Evolutionary conservation across 768 basidiomycete species (phyloP).

Genomic region (Leccinellum albellum): DNA sequence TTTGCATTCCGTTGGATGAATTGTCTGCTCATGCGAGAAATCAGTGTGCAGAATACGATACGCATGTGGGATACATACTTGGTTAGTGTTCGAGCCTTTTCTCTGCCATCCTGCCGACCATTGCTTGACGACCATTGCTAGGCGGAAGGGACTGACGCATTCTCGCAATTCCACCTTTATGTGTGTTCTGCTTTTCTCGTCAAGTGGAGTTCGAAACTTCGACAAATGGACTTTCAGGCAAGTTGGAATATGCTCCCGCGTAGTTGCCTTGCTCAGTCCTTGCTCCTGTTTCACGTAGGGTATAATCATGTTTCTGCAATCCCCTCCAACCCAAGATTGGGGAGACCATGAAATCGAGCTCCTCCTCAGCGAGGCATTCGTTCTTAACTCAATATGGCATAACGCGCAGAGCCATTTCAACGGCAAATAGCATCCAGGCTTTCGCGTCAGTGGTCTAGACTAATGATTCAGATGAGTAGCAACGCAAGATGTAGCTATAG

Average conservation of each 20-base stretch:
- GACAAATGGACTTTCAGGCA: slow-evolving; percentile 98
- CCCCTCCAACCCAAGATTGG: slow-evolving; percentile 90
- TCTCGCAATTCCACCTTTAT: slow-evolving; percentile 97
- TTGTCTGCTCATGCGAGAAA: slow-evolving; percentile 95
- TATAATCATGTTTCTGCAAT: slow-evolving; percentile 98
- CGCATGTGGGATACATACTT: slow-evolving; percentile 99
- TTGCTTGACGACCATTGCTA: slow-evolving; percentile 32
- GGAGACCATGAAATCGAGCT: slow-evolving; percentile 94
- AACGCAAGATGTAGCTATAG: slow-evolving; percentile 23
- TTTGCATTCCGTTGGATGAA: slow-evolving; percentile 99
- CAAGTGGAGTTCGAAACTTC: slow-evolving; percentile 89
- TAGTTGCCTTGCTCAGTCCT: neutral
- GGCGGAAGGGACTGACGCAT: slow-evolving; percentile 97
- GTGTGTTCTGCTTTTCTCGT: slow-evolving; percentile 98
- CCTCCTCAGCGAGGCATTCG: slow-evolving; percentile 92
- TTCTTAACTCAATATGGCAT: slow-evolving; percentile 89
- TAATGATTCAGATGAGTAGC: slow-evolving; percentile 8
- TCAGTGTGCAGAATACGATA: slow-evolving; percentile 93
- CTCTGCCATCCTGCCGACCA: neutral
- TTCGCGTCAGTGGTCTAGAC: neutral
- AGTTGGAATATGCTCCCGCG: slow-evolving; percentile 14
- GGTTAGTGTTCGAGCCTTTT: slow-evolving; percentile 44
- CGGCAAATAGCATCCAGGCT: slow-evolving; percentile 38
- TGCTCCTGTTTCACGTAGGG: slow-evolving; percentile 48
- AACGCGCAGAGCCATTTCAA: slow-evolving; percentile 87